A percentile compares a stretch with the other conserved stretches of the same genome.
phyloP scores from a whole-genome alignment of 371 early-diverging fungal genomes.

The Syncephalastrum racemosum region DNA sequence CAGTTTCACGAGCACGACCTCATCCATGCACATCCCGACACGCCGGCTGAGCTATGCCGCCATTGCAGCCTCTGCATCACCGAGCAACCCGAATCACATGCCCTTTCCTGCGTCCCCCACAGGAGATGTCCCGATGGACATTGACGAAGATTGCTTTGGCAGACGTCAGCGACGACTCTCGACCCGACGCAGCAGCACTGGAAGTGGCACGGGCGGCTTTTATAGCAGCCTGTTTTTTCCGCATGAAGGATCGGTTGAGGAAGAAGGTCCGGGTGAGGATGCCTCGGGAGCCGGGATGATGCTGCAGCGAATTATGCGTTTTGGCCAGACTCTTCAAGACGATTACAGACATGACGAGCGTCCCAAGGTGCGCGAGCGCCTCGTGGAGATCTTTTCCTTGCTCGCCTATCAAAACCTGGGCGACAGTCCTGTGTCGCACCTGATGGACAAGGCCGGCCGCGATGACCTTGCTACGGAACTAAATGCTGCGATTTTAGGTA shows the following conservation, averaged over 20 bases:
- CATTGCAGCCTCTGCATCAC: conserved; percentile 32
- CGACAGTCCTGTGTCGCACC: conserved; percentile 54
- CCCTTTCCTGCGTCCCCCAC: conserved; percentile 13
- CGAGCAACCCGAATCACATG: conserved; percentile 9
- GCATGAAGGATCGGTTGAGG: conserved; percentile 16
- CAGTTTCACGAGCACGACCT: conserved; percentile 1
- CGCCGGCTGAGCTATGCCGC: conserved; percentile 36
- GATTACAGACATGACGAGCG: conserved; percentile 62
- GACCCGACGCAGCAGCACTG: conserved; percentile 15
- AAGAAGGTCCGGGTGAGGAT: conserved; percentile 21
- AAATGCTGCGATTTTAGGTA: conserved; percentile 73
- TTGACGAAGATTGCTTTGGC: conserved; percentile 2
- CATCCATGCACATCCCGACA: conserved; percentile 16
- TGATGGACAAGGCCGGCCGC: conserved; percentile 53
- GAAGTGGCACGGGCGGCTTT: conserved; percentile 10
- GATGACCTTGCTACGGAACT: conserved; percentile 68
- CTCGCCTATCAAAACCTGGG: conserved; percentile 73
- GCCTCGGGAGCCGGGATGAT: conserved; percentile 12
- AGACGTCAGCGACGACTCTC: conserved; percentile 14
- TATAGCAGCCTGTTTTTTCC: conserved; percentile 4
- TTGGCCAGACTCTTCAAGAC: conserved; percentile 73
- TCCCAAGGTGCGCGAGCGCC: conserved; percentile 24
- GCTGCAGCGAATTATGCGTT: conserved; percentile 55
- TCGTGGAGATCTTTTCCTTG: conserved; percentile 69
- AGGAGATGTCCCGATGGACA: neutral